Evolutionary conservation across 1,284 basidiomycete genomes (phyloP).

Genomic region (Earliella scabrosa): DNA sequence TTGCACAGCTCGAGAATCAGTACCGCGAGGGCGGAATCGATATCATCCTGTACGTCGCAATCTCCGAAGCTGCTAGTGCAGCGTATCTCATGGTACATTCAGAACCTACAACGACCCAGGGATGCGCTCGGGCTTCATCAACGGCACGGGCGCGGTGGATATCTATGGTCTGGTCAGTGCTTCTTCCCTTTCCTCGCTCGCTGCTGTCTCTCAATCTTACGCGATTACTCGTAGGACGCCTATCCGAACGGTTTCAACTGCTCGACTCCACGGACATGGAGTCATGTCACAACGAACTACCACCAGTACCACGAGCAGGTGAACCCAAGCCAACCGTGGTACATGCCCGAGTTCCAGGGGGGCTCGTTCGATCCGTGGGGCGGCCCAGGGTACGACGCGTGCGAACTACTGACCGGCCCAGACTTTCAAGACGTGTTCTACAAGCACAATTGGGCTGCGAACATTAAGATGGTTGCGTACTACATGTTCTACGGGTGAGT

Average conservation of each 20-base stretch:
- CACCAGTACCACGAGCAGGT: conserved; percentile 58
- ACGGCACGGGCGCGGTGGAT: conserved; percentile 64
- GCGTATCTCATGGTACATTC: background rate
- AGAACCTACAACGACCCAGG: conserved; percentile 74
- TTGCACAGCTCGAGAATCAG: conserved; percentile 60
- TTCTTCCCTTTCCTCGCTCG: background rate
- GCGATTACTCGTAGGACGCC: conserved; percentile 46
- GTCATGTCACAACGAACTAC: conserved; percentile 57
- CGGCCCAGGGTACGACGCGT: conserved; percentile 60
- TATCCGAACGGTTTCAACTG: conserved; percentile 80
- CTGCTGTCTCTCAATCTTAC: too few species aligned
- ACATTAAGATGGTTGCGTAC: conserved; percentile 76
- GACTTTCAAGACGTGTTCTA: conserved; percentile 80
- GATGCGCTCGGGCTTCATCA: conserved; percentile 64
- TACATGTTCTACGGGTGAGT: conserved; percentile 78
- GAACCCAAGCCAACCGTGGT: conserved; percentile 65
- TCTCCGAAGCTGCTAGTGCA: background rate
- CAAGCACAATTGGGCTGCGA: conserved; percentile 74
- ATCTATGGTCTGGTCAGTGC: conserved; percentile 50
- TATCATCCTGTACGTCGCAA: conserved; percentile 52
- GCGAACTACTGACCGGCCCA: conserved; percentile 63
- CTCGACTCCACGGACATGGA: conserved; percentile 65
- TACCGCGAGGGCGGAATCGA: conserved; percentile 63
- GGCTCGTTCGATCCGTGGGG: conserved; percentile 81
- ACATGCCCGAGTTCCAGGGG: conserved; percentile 59